phyloP scores from a whole-genome alignment of 345 rosid species.

The Noccaea caerulescens region DNA sequence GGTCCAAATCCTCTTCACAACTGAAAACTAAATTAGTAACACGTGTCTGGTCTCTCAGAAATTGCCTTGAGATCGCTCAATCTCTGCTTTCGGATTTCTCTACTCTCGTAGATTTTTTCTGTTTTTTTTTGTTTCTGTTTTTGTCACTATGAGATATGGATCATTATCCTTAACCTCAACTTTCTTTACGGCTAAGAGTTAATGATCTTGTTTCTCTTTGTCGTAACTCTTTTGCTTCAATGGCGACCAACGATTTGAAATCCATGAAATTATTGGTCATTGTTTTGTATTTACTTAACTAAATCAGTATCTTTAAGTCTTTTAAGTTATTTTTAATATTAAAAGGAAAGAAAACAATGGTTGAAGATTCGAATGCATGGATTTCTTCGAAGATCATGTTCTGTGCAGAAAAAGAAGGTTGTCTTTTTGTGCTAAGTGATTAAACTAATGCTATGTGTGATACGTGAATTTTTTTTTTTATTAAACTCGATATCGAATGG shows the following conservation, averaged over 20 bases:
- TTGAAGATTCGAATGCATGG: slow-evolving; percentile 47
- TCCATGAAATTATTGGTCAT: slow-evolving; percentile 39
- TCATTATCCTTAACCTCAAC: slow-evolving; percentile 57
- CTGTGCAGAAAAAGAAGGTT: slow-evolving; percentile 46
- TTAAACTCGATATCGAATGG: slow-evolving; percentile 17
- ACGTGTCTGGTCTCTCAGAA: slow-evolving; percentile 31
- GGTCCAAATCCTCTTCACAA: slow-evolving; percentile 98
- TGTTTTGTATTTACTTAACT: slow-evolving; percentile 33
- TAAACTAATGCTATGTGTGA: slow-evolving; percentile 22
- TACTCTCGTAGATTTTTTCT: slow-evolving; percentile 22
- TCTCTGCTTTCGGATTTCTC: slow-evolving; percentile 10
- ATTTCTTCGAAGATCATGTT: slow-evolving; percentile 43
- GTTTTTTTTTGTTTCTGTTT: slow-evolving; percentile 16
- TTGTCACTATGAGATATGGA: slow-evolving; percentile 37
- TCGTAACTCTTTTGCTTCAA: slow-evolving; percentile 44
- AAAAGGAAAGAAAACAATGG: slow-evolving; percentile 2
- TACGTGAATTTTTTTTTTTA: not conserved
- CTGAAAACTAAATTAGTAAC: slow-evolving; percentile 41
- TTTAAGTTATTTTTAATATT: no score
- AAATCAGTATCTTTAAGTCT: slow-evolving; percentile 26
- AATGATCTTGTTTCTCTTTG: slow-evolving; percentile 62
- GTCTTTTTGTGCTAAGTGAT: slow-evolving; percentile 37
- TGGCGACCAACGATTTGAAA: slow-evolving; percentile 23
- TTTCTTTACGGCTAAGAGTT: slow-evolving; percentile 53
- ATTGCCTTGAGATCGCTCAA: slow-evolving; percentile 12